phyloP scores from a whole-genome alignment of 331 rosid species.

The Quercus phellos region DNA sequence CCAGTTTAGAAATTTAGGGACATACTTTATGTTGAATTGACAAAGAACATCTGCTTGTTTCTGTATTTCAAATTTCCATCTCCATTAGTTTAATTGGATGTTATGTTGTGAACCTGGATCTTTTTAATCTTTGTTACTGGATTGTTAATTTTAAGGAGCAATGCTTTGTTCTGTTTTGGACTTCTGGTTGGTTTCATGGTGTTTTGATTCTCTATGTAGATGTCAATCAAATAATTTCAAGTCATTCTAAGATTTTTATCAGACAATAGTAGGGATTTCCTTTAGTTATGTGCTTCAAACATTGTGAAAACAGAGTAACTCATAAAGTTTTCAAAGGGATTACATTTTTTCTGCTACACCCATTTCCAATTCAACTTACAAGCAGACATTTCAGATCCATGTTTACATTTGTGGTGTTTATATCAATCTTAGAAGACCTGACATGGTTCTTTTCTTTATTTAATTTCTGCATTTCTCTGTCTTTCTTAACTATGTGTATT shows the following conservation, averaged over 20 bases:
- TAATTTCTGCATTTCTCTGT: neutral
- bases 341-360: neutral
- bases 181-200: neutral
- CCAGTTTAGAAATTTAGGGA: neutral
- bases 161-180: neutral
- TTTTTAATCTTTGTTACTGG: neutral
- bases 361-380: neutral
- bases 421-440: neutral
- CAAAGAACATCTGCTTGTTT: too few relatives aligned
- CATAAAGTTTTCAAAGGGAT: neutral
- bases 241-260: neutral
- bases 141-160: neutral
- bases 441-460: conserved; percentile 5
- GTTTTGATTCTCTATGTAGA: neutral
- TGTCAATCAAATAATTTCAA: too few relatives aligned
- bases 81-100: too few relatives aligned
- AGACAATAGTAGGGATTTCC: neutral
- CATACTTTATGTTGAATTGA: neutral
- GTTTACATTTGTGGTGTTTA: neutral
- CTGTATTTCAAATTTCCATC: too few relatives aligned
- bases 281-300: neutral
- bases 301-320: neutral
- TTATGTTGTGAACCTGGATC: too few relatives aligned
- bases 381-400: neutral
- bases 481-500: neutral